Evolutionary conservation across 495 filamentous ascomycete species (phyloP).

Genomic region (Aspergillus heteromorphus): DNA sequence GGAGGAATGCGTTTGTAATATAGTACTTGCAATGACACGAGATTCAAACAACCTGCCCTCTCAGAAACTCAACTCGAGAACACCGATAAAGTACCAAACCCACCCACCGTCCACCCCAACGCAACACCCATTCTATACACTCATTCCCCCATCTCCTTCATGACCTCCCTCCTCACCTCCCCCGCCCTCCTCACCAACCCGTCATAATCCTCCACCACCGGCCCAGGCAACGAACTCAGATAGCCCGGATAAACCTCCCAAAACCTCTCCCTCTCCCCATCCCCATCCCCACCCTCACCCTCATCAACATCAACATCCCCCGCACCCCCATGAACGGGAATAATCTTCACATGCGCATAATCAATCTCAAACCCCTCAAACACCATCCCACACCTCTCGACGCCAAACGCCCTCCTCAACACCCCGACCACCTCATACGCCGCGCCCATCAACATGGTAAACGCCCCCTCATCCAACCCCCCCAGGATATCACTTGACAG

Average conservation of each 20-base stretch:
- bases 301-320: background rate
- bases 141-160: too few species aligned
- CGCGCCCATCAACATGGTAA: background rate
- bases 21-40: constrained; percentile 2
- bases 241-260: constrained; percentile 1
- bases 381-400: constrained; percentile 4
- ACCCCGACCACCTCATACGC: background rate
- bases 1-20: background rate
- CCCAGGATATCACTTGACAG: constrained; percentile 5
- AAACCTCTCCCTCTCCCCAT: background rate
- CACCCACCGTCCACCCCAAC: too few species aligned
- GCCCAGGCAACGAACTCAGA: constrained; percentile 5
- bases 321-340: background rate
- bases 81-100: too few species aligned
- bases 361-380: constrained; percentile 11
- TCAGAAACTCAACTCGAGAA: too few species aligned
- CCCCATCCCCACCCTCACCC: background rate
- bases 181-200: background rate
- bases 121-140: background rate
- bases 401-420: constrained; percentile 2
- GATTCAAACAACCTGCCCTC: too few species aligned
- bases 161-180: background rate
- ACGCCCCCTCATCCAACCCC: background rate
- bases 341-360: constrained; percentile 10
- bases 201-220: background rate